phyloP scores from a whole-genome alignment of 164 flowering plant species.

The Magnolia kwangsiensis region DNA sequence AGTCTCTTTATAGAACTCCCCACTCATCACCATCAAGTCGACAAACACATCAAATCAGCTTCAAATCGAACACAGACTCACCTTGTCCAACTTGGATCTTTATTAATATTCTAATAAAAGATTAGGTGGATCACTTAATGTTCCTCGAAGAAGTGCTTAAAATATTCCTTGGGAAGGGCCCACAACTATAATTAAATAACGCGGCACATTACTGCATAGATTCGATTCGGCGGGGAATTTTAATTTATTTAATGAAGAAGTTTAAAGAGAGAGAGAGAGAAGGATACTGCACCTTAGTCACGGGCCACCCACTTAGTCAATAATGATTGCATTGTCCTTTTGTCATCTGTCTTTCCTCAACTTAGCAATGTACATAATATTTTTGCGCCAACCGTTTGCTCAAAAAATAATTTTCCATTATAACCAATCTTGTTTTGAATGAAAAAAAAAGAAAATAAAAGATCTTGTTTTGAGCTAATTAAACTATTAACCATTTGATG shows the following conservation, averaged over 20 bases:
- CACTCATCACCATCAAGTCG: slow-evolving; percentile 3
- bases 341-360: neutral
- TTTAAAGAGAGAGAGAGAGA: neutral
- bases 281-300: slow-evolving; percentile 15
- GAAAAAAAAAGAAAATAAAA: no score
- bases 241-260: slow-evolving; percentile 15
- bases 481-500: no score
- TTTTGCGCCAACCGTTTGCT: no score
- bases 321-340: slow-evolving; percentile 8
- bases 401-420: no score
- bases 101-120: slow-evolving; percentile 13
- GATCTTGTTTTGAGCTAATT: no score
- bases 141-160: neutral
- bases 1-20: neutral
- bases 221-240: slow-evolving; percentile 25
- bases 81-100: slow-evolving; percentile 23
- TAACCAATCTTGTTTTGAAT: no score
- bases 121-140: slow-evolving; percentile 1
- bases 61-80: neutral
- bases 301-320: slow-evolving; percentile 26
- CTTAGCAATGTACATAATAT: neutral
- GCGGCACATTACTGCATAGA: slow-evolving; percentile 22
- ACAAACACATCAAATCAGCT: slow-evolving; percentile 16
- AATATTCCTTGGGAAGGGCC: slow-evolving; percentile 13
- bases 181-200: slow-evolving; percentile 7